Percentiles rank a stretch among this genome's conserved stretches.
Conservation (phyloP, 139 green algal genomes). For the Chlamydomonas sphaeroides region DNA sequence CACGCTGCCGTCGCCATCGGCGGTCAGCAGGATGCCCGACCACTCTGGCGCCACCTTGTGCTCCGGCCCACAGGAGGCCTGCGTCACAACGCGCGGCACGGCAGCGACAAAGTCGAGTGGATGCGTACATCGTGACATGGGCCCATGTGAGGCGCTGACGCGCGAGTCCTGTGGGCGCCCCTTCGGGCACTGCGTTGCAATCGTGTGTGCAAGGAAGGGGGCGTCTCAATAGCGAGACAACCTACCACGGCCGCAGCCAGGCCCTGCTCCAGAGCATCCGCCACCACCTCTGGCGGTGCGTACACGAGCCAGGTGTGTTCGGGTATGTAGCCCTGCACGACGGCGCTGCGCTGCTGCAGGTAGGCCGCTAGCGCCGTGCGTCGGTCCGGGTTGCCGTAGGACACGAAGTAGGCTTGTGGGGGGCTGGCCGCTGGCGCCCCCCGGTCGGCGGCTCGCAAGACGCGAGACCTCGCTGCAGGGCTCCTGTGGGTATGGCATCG, state of each 20-base stretch:
- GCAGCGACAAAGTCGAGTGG: too few species aligned
- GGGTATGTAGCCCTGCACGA: not conserved
- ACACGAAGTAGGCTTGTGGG: constrained; percentile 1
- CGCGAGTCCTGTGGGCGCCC: too few species aligned
- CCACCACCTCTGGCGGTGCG: not conserved
- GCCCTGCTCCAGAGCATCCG: not conserved
- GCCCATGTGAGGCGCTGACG: too few species aligned
- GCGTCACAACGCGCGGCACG: too few species aligned
- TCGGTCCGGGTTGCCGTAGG: not conserved
- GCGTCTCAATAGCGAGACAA: too few species aligned
- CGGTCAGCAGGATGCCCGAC: not conserved
- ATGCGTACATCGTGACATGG: too few species aligned
- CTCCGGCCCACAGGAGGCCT: not conserved
- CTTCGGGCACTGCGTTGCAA: too few species aligned
- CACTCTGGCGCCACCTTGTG: constrained; percentile 28
- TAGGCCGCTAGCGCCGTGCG: not conserved
- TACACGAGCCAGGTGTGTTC: constrained; percentile 18
- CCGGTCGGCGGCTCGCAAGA: too few species aligned
- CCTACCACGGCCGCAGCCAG: constrained; percentile 1
- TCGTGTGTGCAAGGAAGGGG: too few species aligned
- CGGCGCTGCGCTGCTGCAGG: not conserved
- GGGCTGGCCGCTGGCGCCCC: too few species aligned
- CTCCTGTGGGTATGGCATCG: too few species aligned
- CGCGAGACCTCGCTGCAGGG: too few species aligned
- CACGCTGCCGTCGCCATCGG: not conserved